Evolutionary conservation across 2,329 filamentous ascomycete genomes (phyloP).

Genomic region (Diaporthe helianthi): DNA sequence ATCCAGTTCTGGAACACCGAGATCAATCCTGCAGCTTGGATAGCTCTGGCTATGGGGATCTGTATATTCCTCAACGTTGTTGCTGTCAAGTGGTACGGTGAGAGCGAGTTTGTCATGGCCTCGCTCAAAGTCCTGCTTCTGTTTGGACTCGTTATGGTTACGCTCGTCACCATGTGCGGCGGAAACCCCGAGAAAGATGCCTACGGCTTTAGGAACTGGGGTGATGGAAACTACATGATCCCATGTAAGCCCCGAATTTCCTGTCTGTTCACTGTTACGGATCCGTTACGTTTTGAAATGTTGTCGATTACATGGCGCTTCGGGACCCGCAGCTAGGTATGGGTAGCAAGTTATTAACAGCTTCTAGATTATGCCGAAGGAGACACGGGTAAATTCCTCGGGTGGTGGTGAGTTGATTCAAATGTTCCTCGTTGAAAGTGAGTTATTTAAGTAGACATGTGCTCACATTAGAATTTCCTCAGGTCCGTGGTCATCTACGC

Average conservation of each 20-base stretch:
- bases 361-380: slow-evolving; percentile 3
- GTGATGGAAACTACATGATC: slow-evolving; percentile 51
- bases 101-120: slow-evolving; percentile 32
- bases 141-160: background rate
- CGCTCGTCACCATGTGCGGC: slow-evolving; percentile 24
- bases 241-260: background rate
- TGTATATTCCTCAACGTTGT: slow-evolving; percentile 35
- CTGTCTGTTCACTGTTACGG: background rate
- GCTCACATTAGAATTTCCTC: slow-evolving; percentile 15
- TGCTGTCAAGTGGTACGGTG: slow-evolving; percentile 30
- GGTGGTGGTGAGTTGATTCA: background rate
- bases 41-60: slow-evolving; percentile 35
- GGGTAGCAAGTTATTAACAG: background rate
- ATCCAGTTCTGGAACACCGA: slow-evolving; percentile 38
- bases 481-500: slow-evolving; percentile 29
- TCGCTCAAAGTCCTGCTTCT: slow-evolving; percentile 29
- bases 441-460: too few species aligned
- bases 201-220: slow-evolving; percentile 52
- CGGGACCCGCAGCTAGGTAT: background rate
- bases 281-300: background rate
- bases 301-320: background rate
- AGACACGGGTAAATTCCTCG: background rate
- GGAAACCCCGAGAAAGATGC: slow-evolving; percentile 26
- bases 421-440: too few species aligned
- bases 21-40: slow-evolving; percentile 36